These are phyloP conservation scores for Adiantum capillusveneris DNA, from an alignment of 75 land plant genomes.

Conservation along the genomic window DNA sequence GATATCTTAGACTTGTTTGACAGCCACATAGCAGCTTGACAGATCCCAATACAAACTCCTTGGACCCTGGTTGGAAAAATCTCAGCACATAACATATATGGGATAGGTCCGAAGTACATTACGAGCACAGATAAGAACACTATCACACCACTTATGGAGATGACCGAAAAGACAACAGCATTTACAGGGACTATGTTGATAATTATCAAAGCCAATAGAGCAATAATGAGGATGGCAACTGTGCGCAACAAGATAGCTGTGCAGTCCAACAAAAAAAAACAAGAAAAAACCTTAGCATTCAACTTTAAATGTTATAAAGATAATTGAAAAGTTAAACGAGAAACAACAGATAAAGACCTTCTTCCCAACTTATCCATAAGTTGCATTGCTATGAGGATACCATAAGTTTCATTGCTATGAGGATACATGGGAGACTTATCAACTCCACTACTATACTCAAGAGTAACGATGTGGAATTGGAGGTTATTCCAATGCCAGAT, in stretches of 20 bases:
- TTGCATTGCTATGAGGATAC: too few species aligned
- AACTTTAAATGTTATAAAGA: not conserved
- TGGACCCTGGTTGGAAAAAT: slow-evolving; percentile 91
- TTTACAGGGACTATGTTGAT: too few species aligned
- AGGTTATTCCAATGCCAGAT: slow-evolving; percentile 44
- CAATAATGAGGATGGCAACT: slow-evolving; percentile 44
- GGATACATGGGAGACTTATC: slow-evolving; percentile 77
- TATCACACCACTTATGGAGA: too few species aligned
- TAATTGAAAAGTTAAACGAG: not conserved
- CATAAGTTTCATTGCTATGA: too few species aligned
- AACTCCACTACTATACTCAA: slow-evolving; percentile 67
- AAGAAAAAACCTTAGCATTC: too few species aligned
- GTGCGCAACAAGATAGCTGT: slow-evolving; percentile 35
- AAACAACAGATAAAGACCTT: slow-evolving; percentile 41
- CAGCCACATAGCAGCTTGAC: slow-evolving; percentile 60
- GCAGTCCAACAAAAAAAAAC: slow-evolving; percentile 8
- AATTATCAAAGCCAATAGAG: slow-evolving; percentile 55
- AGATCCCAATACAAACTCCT: slow-evolving; percentile 73
- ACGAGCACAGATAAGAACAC: too few species aligned
- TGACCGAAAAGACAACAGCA: too few species aligned
- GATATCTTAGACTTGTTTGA: too few species aligned
- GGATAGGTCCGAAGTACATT: too few species aligned
- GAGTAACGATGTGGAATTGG: slow-evolving; percentile 69
- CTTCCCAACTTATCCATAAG: slow-evolving; percentile 86
- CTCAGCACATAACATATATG: slow-evolving; percentile 39